Conservation (phyloP, 345 rosid genomes). For the Carallia pectinifolia region DNA sequence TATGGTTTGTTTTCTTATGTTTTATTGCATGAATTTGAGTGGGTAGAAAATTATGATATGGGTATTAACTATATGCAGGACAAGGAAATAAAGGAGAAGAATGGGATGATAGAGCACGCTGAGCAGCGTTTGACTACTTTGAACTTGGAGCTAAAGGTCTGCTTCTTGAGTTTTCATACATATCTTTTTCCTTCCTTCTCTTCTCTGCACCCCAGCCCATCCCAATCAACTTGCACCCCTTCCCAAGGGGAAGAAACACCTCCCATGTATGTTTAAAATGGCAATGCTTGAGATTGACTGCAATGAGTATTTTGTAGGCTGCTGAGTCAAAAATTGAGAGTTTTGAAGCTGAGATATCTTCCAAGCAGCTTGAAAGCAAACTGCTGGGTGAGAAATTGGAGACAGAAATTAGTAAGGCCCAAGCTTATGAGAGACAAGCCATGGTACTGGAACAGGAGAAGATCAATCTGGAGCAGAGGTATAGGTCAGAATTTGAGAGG, state of each 20-base stretch:
- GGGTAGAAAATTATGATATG: constrained; percentile 1
- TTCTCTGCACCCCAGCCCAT: too few species aligned
- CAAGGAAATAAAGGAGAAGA: constrained; percentile 71
- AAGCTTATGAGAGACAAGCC: constrained; percentile 75
- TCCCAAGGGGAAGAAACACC: not conserved
- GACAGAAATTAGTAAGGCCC: constrained; percentile 63
- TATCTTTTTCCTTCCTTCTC: too few species aligned
- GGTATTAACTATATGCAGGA: constrained; percentile 52
- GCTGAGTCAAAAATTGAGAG: constrained; percentile 81
- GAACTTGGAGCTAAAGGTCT: constrained; percentile 83
- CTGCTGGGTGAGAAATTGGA: constrained; percentile 63
- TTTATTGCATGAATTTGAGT: not conserved
- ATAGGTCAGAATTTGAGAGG: constrained; percentile 71
- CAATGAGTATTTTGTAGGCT: constrained; percentile 53
- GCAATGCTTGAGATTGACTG: constrained; percentile 12
- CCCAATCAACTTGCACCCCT: too few species aligned
- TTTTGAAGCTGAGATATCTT: constrained; percentile 66
- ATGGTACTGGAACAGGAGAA: constrained; percentile 83
- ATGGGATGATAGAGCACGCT: constrained; percentile 61
- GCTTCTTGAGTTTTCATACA: constrained; percentile 11
- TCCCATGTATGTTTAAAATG: not conserved
- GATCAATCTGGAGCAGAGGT: constrained; percentile 74
- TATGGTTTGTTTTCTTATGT: not conserved
- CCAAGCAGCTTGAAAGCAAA: constrained; percentile 55
- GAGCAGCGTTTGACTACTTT: constrained; percentile 79